Evolutionary conservation across 148 eudicot species (phyloP).

Genomic region (Vaccinium corymbosum): DNA sequence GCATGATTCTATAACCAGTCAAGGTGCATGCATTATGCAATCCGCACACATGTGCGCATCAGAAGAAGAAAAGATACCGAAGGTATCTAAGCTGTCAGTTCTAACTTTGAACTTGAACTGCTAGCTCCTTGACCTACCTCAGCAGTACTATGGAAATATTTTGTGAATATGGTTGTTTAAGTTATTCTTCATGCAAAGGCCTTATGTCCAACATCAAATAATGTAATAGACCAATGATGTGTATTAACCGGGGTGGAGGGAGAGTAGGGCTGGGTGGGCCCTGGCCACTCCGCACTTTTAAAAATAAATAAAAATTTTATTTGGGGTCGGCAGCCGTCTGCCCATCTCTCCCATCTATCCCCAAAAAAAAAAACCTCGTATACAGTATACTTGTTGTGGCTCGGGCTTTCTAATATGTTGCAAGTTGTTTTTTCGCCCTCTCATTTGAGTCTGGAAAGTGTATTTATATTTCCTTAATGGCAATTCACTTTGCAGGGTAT

Average conservation of each 20-base stretch:
- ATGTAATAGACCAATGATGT: background rate
- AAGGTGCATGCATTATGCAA: constrained; percentile 12
- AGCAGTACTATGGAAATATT: background rate
- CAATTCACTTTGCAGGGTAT: constrained; percentile 8
- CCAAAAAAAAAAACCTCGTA: no score
- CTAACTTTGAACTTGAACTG: background rate
- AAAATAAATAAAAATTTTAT: no score
- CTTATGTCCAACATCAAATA: background rate
- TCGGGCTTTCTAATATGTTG: background rate
- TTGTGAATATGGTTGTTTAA: background rate
- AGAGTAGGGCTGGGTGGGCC: no score
- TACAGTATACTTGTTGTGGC: background rate
- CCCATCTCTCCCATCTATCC: no score
- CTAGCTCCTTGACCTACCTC: constrained; percentile 6
- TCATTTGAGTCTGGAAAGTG: background rate
- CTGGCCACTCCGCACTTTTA: no score
- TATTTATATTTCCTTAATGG: background rate
- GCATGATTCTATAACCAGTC: constrained; percentile 16
- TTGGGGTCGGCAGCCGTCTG: no score
- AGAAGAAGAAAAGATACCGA: constrained; percentile 15
- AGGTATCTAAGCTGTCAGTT: constrained; percentile 14
- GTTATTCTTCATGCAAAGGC: background rate
- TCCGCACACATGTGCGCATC: background rate
- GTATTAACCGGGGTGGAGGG: no score
- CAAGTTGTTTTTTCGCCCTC: background rate